These are phyloP conservation scores for Microthlaspi erraticum DNA, from an alignment of 345 rosid genomes.

Conservation along the genomic window DNA sequence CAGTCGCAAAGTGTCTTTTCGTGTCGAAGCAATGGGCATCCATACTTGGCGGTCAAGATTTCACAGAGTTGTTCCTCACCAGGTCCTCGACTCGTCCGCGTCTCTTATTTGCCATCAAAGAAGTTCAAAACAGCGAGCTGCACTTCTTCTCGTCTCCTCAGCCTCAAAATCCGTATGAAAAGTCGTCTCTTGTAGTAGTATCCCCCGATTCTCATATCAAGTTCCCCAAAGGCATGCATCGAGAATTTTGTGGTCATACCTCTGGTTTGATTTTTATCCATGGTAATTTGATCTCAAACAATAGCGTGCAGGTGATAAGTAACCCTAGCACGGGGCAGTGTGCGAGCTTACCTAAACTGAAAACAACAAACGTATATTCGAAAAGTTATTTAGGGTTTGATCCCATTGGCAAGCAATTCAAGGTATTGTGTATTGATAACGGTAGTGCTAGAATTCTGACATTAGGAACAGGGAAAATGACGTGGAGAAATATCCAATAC, in stretches of 20 bases:
- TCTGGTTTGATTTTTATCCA: background rate
- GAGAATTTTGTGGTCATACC: background rate
- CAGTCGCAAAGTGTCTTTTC: background rate
- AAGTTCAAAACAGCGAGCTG: background rate
- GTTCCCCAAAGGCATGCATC: background rate
- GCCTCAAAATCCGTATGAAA: background rate
- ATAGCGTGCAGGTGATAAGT: background rate
- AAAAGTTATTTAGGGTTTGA: background rate
- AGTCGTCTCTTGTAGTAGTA: background rate
- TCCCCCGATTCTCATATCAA: background rate
- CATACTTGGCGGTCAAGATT: background rate
- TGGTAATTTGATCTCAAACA: background rate
- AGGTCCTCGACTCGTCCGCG: background rate
- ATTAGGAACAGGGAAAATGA: background rate
- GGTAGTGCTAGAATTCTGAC: background rate
- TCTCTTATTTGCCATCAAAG: background rate
- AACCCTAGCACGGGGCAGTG: background rate
- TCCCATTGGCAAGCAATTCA: background rate
- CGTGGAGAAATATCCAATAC: background rate
- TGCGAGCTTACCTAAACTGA: background rate
- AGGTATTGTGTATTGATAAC: background rate
- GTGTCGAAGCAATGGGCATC: background rate
- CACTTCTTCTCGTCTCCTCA: background rate
- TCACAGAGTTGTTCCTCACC: slow-evolving; percentile 4
- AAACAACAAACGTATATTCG: fast-evolving